phyloP scores from a whole-genome alignment of 2,329 filamentous ascomycete genomes.

The Lomentospora prolificans region DNA sequence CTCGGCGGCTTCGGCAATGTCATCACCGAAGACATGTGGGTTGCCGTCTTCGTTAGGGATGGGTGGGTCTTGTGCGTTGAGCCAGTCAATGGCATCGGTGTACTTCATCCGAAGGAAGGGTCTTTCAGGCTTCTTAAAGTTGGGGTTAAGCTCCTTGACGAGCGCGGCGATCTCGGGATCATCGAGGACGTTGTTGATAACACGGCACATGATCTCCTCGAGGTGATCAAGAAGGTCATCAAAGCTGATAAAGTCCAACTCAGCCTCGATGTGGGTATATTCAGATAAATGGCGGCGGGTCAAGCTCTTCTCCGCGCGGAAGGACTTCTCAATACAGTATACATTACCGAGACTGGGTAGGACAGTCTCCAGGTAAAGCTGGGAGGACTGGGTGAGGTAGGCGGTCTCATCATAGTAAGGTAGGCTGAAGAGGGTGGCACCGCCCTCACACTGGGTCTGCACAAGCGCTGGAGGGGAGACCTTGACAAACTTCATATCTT shows the following conservation, averaged over 20 bases:
- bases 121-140: conserved; percentile 68
- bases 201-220: conserved; percentile 77
- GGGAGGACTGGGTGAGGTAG: conserved; percentile 92
- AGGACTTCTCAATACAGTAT: conserved; percentile 97
- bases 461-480: conserved; percentile 85
- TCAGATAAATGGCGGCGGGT: conserved; percentile 91
- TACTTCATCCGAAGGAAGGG: conserved; percentile 96
- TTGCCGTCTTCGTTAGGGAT: conserved; percentile 91
- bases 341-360: conserved; percentile 86
- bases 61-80: conserved; percentile 65
- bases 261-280: conserved; percentile 94
- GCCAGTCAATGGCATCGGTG: conserved; percentile 87
- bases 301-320: conserved; percentile 93
- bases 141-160: conserved; percentile 83
- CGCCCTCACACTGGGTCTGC: conserved; percentile 91
- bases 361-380: conserved; percentile 94
- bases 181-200: conserved; percentile 66
- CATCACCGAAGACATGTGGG: conserved; percentile 85
- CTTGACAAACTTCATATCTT: conserved; percentile 68
- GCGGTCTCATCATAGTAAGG: conserved; percentile 83
- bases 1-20: conserved; percentile 96
- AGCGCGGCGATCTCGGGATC: conserved; percentile 63
- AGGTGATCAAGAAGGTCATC: conserved; percentile 79
- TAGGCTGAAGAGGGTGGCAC: conserved; percentile 81
- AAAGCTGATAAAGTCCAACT: conserved; percentile 93